Percentiles rank a stretch among this genome's conserved stretches.
Evolutionary conservation across 805 yeast species (phyloP).

Genomic region (Ogataea ganodermae): DNA sequence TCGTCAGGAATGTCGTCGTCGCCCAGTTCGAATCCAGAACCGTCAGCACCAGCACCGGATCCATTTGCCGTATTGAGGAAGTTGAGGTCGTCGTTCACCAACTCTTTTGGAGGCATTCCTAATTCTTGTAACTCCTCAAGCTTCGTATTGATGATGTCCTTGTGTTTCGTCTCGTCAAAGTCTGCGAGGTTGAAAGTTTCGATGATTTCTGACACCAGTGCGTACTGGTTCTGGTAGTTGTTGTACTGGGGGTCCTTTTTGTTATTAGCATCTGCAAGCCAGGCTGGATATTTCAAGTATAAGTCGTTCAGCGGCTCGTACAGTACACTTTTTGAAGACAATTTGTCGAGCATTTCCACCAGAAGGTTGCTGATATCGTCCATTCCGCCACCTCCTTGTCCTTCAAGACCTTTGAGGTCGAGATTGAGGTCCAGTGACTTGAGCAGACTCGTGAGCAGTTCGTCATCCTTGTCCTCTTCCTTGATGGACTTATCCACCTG

Average conservation of each 20-base stretch:
- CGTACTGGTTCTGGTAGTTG: conserved; percentile 63
- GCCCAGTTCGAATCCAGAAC: conserved; percentile 44
- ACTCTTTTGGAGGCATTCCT: conserved; percentile 80
- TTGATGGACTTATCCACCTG: conserved; percentile 62
- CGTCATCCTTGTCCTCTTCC: conserved; percentile 42
- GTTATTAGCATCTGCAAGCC: conserved; percentile 56
- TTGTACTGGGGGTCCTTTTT: conserved; percentile 38
- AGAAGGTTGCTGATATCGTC: conserved; percentile 55
- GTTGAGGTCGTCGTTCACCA: conserved; percentile 48
- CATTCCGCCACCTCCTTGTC: conserved; percentile 26
- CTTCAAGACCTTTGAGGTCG: conserved; percentile 25
- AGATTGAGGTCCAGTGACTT: conserved; percentile 57
- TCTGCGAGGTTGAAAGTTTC: conserved; percentile 63
- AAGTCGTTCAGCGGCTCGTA: conserved; percentile 88
- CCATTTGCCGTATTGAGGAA: conserved; percentile 36
- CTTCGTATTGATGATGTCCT: conserved; percentile 54
- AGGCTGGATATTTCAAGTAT: conserved; percentile 68
- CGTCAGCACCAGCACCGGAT: conserved; percentile 16
- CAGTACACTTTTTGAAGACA: conserved; percentile 80
- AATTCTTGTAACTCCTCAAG: conserved; percentile 71
- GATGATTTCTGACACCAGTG: conserved; percentile 60
- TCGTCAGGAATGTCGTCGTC: conserved; percentile 57
- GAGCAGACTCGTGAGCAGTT: conserved; percentile 62
- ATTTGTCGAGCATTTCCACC: conserved; percentile 74
- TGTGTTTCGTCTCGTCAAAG: conserved; percentile 55